Percentiles rank a stretch among this genome's conserved stretches.
phyloP scores from a whole-genome alignment of 2,329 filamentous ascomycete species.

The Phyllosticta citriasiana region DNA sequence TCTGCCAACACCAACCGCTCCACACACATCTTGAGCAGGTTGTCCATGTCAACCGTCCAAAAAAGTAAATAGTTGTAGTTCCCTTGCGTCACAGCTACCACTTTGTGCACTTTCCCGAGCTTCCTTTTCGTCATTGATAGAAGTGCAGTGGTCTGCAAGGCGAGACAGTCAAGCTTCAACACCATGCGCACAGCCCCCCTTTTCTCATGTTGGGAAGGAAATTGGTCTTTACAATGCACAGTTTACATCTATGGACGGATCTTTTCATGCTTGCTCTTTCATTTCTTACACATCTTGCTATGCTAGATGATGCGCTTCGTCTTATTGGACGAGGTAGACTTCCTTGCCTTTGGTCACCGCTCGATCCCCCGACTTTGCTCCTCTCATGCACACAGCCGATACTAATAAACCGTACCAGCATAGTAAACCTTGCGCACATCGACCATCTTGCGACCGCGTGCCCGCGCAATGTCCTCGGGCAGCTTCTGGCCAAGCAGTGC shows the following conservation, averaged over 20 bases:
- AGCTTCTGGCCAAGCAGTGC: conserved; percentile 75
- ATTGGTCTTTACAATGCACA: neutral
- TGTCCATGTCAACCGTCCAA: neutral
- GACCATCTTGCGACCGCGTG: conserved; percentile 86
- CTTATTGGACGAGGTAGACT: neutral
- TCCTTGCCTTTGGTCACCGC: neutral
- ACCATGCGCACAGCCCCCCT: too few species aligned
- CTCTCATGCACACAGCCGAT: neutral
- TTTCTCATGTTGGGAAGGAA: too few species aligned
- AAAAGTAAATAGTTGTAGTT: neutral
- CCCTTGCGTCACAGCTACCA: too few species aligned
- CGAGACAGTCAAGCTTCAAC: too few species aligned
- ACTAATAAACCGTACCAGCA: conserved; percentile 49
- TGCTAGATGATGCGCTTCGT: neutral
- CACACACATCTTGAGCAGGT: too few species aligned
- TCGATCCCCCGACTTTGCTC: neutral
- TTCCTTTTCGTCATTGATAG: too few species aligned
- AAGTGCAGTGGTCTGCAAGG: too few species aligned
- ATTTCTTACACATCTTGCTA: neutral
- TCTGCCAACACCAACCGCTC: too few species aligned
- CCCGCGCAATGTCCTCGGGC: conserved; percentile 81
- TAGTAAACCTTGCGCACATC: conserved; percentile 98
- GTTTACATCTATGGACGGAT: neutral
- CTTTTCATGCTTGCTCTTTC: neutral
- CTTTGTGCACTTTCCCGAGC: neutral